These are phyloP conservation scores for Fusarium compactum DNA, from an alignment of 2,329 filamentous ascomycete species.

Conservation along the genomic window DNA sequence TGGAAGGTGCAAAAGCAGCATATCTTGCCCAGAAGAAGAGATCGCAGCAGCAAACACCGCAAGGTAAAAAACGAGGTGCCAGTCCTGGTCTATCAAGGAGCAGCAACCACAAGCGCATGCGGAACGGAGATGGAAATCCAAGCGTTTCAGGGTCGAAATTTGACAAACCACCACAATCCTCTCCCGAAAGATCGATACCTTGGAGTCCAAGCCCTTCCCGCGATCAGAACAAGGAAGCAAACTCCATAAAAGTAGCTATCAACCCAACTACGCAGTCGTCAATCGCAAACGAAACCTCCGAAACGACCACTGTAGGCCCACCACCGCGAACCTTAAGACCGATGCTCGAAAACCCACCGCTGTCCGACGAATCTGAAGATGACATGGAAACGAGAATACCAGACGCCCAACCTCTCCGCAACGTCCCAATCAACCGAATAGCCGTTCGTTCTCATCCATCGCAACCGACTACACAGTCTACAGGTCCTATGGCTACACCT, in stretches of 20 bases:
- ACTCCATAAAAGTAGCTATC: background rate
- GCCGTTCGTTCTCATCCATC: constrained; percentile 33
- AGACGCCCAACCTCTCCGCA: constrained; percentile 39
- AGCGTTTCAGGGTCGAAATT: background rate
- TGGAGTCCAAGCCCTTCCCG: constrained; percentile 44
- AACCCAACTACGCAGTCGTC: constrained; percentile 35
- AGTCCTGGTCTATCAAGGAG: constrained; percentile 3
- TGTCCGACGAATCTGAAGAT: constrained; percentile 49
- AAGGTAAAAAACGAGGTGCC: constrained; percentile 12
- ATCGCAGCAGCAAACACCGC: constrained; percentile 4
- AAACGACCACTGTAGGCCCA: constrained; percentile 21
- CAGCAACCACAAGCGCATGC: constrained; percentile 27
- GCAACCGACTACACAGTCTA: constrained; percentile 34
- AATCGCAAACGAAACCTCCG: constrained; percentile 45
- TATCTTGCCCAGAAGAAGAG: constrained; percentile 29
- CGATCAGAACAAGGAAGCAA: background rate
- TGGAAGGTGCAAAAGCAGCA: constrained; percentile 49
- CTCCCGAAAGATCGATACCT: constrained; percentile 18
- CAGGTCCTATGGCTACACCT: constrained; percentile 45
- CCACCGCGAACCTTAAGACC: constrained; percentile 21
- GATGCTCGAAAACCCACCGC: constrained; percentile 21
- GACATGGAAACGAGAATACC: constrained; percentile 55
- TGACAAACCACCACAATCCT: constrained; percentile 5
- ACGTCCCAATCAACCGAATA: constrained; percentile 44
- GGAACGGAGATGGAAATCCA: constrained; percentile 12